These are phyloP conservation scores for Poa annua DNA, from an alignment of 176 grass and related monocot species.

Conservation along the genomic window DNA sequence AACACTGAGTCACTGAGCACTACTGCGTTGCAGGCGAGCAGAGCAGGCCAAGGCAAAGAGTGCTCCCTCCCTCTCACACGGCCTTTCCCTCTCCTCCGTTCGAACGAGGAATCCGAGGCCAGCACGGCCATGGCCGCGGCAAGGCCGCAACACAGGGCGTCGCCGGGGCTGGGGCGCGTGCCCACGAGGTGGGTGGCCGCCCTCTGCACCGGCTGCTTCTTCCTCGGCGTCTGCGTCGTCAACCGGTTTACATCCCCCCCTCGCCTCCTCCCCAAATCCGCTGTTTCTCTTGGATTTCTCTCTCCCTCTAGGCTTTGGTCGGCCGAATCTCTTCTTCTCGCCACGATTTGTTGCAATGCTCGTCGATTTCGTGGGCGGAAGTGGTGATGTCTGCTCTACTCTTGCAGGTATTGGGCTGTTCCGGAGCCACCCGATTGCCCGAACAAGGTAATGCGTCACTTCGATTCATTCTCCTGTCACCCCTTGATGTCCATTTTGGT, in stretches of 20 bases:
- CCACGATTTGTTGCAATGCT: neutral
- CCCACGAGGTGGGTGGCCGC: conserved; percentile 46
- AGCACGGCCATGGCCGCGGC: conserved; percentile 35
- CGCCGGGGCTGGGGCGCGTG: conserved; percentile 50
- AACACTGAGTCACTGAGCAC: neutral
- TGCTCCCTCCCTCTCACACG: neutral
- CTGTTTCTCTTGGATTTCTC: neutral
- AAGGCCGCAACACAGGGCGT: conserved; percentile 54
- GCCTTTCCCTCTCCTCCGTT: conserved; percentile 41
- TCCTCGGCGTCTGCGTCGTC: conserved; percentile 58
- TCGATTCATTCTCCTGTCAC: neutral
- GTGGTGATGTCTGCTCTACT: conserved; percentile 8
- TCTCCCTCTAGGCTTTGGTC: neutral
- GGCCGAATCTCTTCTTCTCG: neutral
- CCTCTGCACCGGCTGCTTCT: conserved; percentile 66
- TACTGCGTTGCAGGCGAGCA: conserved; percentile 17
- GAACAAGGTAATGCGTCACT: conserved; percentile 38
- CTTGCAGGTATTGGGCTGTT: conserved; percentile 56
- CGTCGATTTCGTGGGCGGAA: conserved; percentile 15
- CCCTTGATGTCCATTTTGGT: neutral
- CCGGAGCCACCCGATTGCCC: conserved; percentile 50
- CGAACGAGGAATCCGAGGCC: conserved; percentile 36
- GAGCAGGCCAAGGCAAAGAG: conserved; percentile 22
- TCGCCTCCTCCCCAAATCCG: conserved; percentile 23
- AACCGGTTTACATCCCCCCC: conserved; percentile 40